phyloP scores from a whole-genome alignment of 2,329 filamentous ascomycete species.

The Dactylellina haptotyla region DNA sequence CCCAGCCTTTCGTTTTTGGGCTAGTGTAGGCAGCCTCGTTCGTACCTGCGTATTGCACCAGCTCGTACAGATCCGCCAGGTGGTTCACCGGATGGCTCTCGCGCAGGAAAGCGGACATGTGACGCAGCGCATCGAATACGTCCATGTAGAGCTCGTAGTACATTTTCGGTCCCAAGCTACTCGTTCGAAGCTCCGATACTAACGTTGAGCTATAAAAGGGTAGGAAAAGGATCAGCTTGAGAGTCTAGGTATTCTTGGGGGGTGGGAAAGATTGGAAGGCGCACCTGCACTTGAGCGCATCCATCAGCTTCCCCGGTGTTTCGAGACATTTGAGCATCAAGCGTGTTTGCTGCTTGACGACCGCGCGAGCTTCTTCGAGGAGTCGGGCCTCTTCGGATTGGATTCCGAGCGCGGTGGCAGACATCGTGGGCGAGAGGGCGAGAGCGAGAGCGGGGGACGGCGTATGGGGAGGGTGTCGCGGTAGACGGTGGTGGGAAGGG shows the following conservation, averaged over 20 bases:
- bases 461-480: background rate
- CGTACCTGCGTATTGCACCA: conserved; percentile 59
- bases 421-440: conserved; percentile 24
- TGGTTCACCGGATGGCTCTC: conserved; percentile 98
- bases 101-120: conserved; percentile 93
- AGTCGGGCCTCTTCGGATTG: conserved; percentile 72
- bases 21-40: background rate
- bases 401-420: conserved; percentile 48
- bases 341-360: conserved; percentile 95
- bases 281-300: conserved; percentile 99
- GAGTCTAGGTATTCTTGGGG: background rate
- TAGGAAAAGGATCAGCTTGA: background rate
- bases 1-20: background rate
- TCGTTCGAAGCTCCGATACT: conserved; percentile 97
- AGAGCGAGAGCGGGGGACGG: background rate
- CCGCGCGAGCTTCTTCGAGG: conserved; percentile 94
- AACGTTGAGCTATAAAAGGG: conserved; percentile 79
- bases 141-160: conserved; percentile 99
- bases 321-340: conserved; percentile 98
- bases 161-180: conserved; percentile 96
- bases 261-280: conserved; percentile 60
- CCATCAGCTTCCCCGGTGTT: conserved; percentile 98
- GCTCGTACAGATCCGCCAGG: conserved; percentile 82
- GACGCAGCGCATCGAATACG: conserved; percentile 95
- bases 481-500: background rate